These are phyloP conservation scores for Dioszegia hungarica DNA, from an alignment of 768 basidiomycete species.

Conservation along the genomic window DNA sequence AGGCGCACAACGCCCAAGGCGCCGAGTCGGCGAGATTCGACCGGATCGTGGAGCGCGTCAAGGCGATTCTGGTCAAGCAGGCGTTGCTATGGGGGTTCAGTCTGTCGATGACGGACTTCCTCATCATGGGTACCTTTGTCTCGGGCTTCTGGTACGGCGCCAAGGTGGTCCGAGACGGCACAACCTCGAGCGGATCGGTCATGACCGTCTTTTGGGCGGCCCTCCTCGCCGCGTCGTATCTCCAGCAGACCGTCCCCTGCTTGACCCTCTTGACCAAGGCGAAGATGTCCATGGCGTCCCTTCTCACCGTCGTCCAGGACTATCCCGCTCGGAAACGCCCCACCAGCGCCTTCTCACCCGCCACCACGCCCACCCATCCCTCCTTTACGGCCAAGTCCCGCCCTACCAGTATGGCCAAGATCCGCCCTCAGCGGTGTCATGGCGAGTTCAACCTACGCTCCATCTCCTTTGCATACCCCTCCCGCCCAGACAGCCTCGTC, in stretches of 20 bases:
- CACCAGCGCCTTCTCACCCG: conserved; percentile 21
- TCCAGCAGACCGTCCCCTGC: conserved; percentile 81
- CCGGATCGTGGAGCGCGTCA: conserved; percentile 54
- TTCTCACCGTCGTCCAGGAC: conserved; percentile 60
- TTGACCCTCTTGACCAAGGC: conserved; percentile 73
- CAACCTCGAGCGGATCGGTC: conserved; percentile 66
- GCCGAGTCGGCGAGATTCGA: conserved; percentile 57
- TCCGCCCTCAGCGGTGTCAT: conserved; percentile 60
- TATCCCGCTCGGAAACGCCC: conserved; percentile 3
- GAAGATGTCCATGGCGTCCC: conserved; percentile 69
- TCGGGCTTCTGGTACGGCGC: conserved; percentile 95
- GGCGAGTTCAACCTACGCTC: conserved; percentile 66
- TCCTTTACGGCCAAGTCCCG: not conserved
- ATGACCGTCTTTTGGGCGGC: conserved; percentile 99
- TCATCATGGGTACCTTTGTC: conserved; percentile 88
- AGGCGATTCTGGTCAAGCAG: conserved; percentile 55
- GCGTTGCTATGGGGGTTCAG: conserved; percentile 72
- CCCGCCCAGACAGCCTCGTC: conserved; percentile 61
- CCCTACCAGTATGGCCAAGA: conserved; percentile 56
- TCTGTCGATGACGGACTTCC: conserved; percentile 67
- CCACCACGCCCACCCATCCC: conserved; percentile 4
- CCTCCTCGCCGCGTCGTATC: conserved; percentile 77
- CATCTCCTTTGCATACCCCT: conserved; percentile 69
- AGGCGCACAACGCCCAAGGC: conserved; percentile 76
- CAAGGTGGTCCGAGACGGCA: conserved; percentile 75